A percentile compares a stretch with the other conserved stretches of the same genome.
phyloP scores from a whole-genome alignment of 805 yeast genomes.

The Teunomyces aglyptinius region DNA sequence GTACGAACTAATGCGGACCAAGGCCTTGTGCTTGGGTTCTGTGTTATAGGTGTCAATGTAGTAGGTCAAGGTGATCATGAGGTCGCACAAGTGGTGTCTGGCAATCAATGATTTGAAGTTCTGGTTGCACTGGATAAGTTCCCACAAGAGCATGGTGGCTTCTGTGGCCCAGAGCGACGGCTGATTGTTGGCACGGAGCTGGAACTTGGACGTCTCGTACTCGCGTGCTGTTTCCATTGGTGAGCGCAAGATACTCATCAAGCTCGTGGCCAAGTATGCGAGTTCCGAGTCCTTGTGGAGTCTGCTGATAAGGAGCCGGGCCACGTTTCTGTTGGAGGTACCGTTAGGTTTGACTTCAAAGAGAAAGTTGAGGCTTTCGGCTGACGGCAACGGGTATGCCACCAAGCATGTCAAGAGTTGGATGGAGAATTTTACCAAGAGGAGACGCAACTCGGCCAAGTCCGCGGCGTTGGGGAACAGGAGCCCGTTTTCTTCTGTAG shows the following conservation, averaged over 20 bases:
- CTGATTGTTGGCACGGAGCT: slow-evolving; percentile 12
- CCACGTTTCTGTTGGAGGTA: slow-evolving; percentile 44
- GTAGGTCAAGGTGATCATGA: slow-evolving; percentile 53
- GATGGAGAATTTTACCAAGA: slow-evolving; percentile 52
- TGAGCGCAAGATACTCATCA: slow-evolving; percentile 46
- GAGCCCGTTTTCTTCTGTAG: slow-evolving; percentile 46
- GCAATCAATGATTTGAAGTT: slow-evolving; percentile 42
- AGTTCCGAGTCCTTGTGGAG: slow-evolving; percentile 57
- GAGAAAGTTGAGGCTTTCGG: slow-evolving; percentile 37
- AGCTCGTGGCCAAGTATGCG: slow-evolving; percentile 44
- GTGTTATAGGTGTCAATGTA: slow-evolving; percentile 51
- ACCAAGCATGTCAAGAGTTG: slow-evolving; percentile 63
- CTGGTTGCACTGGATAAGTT: slow-evolving; percentile 69
- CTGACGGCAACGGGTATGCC: slow-evolving; percentile 59
- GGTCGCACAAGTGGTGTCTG: slow-evolving; percentile 49
- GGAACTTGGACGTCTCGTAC: slow-evolving; percentile 4
- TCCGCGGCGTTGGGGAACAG: slow-evolving; percentile 23
- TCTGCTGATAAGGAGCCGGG: slow-evolving; percentile 50
- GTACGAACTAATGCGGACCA: slow-evolving; percentile 51
- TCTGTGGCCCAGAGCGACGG: slow-evolving; percentile 54
- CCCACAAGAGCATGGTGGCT: slow-evolving; percentile 68
- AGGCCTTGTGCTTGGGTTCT: slow-evolving; percentile 31
- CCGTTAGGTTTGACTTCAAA: slow-evolving; percentile 24
- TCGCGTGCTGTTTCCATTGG: slow-evolving; percentile 27
- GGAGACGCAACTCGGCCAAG: slow-evolving; percentile 42